These are phyloP conservation scores for Trichoderma orchidacearum DNA, from an alignment of 495 filamentous ascomycete species.

Conservation along the genomic window DNA sequence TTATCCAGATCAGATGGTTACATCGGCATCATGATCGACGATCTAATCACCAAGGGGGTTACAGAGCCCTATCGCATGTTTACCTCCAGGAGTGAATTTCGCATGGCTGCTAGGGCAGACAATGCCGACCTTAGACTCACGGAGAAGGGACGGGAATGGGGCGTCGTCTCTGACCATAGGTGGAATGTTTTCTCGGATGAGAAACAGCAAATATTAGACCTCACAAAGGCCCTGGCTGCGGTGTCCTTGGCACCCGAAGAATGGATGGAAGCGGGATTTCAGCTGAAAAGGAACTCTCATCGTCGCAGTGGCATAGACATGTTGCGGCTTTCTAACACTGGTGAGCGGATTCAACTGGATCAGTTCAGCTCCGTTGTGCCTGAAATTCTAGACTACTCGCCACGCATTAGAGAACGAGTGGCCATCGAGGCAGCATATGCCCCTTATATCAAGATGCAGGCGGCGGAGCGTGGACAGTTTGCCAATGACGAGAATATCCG, in stretches of 20 bases:
- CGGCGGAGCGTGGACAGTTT: conserved; percentile 46
- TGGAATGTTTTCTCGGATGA: conserved; percentile 59
- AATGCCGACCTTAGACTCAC: conserved; percentile 89
- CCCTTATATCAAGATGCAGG: conserved; percentile 66
- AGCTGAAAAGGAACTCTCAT: conserved; percentile 42
- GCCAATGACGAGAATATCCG: conserved; percentile 61
- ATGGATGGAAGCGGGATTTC: conserved; percentile 61
- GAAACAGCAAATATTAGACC: conserved; percentile 45
- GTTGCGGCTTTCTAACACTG: conserved; percentile 41
- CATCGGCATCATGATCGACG: conserved; percentile 98
- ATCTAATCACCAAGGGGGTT: conserved; percentile 93
- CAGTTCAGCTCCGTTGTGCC: conserved; percentile 42
- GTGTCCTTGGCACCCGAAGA: conserved; percentile 38
- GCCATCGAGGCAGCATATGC: conserved; percentile 72
- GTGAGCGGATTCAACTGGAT: conserved; percentile 26
- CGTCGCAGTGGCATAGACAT: conserved; percentile 62
- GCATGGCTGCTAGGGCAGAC: conserved; percentile 79
- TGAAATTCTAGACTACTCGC: conserved; percentile 29
- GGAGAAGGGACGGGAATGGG: conserved; percentile 56
- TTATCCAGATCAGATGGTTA: conserved; percentile 82
- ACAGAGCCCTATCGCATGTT: conserved; percentile 98
- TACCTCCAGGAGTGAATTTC: conserved; percentile 89
- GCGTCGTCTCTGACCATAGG: conserved; percentile 64
- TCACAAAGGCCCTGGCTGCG: conserved; percentile 43
- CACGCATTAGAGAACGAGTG: conserved; percentile 49